Conservation (phyloP, 148 eudicot species). For the Limonium bicolor region DNA sequence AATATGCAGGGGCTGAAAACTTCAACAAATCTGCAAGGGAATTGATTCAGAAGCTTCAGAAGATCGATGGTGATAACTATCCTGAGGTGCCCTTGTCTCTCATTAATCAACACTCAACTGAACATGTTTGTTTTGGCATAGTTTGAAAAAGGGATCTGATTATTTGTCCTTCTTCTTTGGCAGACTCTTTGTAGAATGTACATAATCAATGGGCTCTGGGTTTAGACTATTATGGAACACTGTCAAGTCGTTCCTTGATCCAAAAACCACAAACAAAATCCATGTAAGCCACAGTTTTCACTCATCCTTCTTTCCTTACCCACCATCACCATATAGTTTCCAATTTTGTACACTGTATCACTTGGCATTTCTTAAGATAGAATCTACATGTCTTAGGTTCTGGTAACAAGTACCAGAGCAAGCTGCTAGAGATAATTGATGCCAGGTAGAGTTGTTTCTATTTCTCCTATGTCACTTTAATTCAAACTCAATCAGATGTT, state of each 20-base stretch:
- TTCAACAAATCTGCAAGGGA: constrained; percentile 83
- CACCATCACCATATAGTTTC: too few species aligned
- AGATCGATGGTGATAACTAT: constrained; percentile 70
- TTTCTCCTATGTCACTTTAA: not conserved
- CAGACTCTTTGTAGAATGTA: constrained; percentile 78
- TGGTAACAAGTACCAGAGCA: constrained; percentile 89
- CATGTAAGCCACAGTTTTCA: constrained; percentile 32
- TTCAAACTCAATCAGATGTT: not conserved
- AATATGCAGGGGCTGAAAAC: constrained; percentile 67
- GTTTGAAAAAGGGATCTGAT: not conserved
- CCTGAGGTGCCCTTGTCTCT: constrained; percentile 46
- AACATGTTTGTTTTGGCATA: not conserved
- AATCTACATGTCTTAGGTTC: constrained; percentile 29
- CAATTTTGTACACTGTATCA: too few species aligned
- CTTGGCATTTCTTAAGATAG: not conserved
- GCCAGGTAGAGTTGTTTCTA: constrained; percentile 39
- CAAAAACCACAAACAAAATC: constrained; percentile 78
- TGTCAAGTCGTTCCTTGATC: constrained; percentile 82
- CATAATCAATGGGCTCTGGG: constrained; percentile 96
- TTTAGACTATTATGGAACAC: constrained; percentile 89
- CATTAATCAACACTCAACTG: too few species aligned
- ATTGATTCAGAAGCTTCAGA: constrained; percentile 67
- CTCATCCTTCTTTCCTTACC: too few species aligned
- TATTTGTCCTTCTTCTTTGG: not conserved
- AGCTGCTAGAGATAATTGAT: constrained; percentile 77